phyloP scores from a whole-genome alignment of 2,329 filamentous ascomycete genomes.

The Aspergillus hiratsukae region DNA sequence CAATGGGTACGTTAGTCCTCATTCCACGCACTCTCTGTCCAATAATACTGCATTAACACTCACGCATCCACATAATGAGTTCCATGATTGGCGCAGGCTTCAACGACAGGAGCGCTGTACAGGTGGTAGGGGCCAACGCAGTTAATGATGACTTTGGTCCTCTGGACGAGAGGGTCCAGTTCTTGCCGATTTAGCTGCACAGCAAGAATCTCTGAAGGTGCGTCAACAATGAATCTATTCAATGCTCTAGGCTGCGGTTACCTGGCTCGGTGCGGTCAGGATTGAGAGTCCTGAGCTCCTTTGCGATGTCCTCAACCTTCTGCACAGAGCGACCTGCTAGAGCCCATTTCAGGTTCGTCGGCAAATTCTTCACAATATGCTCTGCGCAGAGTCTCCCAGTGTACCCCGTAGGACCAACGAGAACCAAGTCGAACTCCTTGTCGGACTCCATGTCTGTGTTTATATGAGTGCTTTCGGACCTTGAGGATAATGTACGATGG shows the following conservation, averaged over 20 bases:
- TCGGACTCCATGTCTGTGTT: slow-evolving; percentile 34
- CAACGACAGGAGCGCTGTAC: slow-evolving; percentile 61
- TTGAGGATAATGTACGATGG: neutral
- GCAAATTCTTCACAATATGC: slow-evolving; percentile 65
- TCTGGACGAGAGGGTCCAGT: slow-evolving; percentile 49
- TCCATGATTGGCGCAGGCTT: slow-evolving; percentile 60
- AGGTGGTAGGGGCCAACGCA: slow-evolving; percentile 61
- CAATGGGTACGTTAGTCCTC: slow-evolving; percentile 1
- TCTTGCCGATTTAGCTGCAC: slow-evolving; percentile 48
- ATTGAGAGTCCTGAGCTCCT: slow-evolving; percentile 63
- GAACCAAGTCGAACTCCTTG: slow-evolving; percentile 59
- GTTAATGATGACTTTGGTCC: slow-evolving; percentile 56
- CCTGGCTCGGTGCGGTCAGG: slow-evolving; percentile 67
- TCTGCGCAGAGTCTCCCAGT: slow-evolving; percentile 74
- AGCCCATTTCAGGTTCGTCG: slow-evolving; percentile 80
- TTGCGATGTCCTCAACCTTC: slow-evolving; percentile 67
- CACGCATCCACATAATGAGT: slow-evolving; percentile 64
- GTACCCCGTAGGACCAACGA: slow-evolving; percentile 72
- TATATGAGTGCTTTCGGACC: neutral
- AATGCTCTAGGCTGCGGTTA: slow-evolving; percentile 34
- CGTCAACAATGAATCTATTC: slow-evolving; percentile 2
- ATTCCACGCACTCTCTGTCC: neutral
- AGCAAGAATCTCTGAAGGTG: slow-evolving; percentile 39
- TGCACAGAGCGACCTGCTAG: slow-evolving; percentile 74
- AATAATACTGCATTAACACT: slow-evolving; percentile 10